Percentiles rank a stretch among this genome's conserved stretches.
phyloP scores from a whole-genome alignment of 345 rosid species.

The Gossypium longicalyx region DNA sequence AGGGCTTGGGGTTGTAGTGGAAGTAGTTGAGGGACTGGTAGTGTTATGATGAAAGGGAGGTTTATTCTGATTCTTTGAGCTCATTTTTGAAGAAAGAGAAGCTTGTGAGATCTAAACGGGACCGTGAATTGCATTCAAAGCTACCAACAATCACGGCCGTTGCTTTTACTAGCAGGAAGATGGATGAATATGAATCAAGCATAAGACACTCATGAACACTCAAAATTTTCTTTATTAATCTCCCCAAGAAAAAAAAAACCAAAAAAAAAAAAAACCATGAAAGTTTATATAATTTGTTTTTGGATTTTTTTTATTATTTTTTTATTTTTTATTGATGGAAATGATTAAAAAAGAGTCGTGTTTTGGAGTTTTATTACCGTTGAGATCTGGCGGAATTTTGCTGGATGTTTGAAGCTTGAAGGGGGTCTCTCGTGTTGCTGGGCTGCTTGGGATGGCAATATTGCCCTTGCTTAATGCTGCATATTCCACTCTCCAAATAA shows the following conservation, averaged over 20 bases:
- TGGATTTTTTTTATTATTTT: not conserved
- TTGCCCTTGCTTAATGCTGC: no score
- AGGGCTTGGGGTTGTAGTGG: constrained; percentile 19
- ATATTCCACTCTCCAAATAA: no score
- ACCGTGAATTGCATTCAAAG: constrained; percentile 72
- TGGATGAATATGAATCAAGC: constrained; percentile 16
- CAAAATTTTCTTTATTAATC: not conserved
- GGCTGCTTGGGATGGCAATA: no score
- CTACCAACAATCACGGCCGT: constrained; percentile 63
- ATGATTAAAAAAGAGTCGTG: not conserved
- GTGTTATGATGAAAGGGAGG: constrained; percentile 38
- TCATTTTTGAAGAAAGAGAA: constrained; percentile 29
- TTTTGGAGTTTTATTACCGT: constrained; percentile 11
- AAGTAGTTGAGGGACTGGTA: not conserved
- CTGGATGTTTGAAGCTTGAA: not conserved
- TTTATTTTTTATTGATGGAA: not conserved
- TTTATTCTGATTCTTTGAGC: constrained; percentile 43
- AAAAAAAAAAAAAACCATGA: not conserved
- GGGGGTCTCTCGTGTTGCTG: not conserved
- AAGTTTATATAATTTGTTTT: not conserved
- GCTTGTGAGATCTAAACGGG: constrained; percentile 45
- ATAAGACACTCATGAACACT: not conserved
- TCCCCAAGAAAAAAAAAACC: not conserved
- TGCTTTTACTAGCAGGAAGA: constrained; percentile 62
- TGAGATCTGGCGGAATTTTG: constrained; percentile 11